Percentiles rank a stretch among this genome's conserved stretches.
These are phyloP conservation scores for Suhomyces panamericanus DNA, from an alignment of 1,139 yeast genomes.

Conservation along the genomic window DNA sequence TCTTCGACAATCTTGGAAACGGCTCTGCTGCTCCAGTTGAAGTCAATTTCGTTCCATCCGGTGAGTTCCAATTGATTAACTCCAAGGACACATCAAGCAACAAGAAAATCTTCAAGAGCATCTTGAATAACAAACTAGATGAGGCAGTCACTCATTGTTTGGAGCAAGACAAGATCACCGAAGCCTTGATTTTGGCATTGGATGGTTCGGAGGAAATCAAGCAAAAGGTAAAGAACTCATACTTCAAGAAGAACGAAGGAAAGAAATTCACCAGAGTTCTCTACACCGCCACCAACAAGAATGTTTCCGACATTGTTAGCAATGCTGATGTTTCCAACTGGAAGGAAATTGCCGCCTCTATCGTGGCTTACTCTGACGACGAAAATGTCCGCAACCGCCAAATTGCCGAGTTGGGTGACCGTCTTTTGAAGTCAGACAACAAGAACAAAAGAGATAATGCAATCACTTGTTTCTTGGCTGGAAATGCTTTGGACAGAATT, in stretches of 20 bases:
- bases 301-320: constrained; percentile 71
- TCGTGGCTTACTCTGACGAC: constrained; percentile 56
- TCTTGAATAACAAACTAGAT: constrained; percentile 63
- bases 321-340: constrained; percentile 79
- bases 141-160: constrained; percentile 72
- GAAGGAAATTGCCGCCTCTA: constrained; percentile 76
- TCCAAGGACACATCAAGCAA: constrained; percentile 30
- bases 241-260: constrained; percentile 60
- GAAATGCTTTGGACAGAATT: constrained; percentile 76
- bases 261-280: constrained; percentile 69
- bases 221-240: constrained; percentile 68
- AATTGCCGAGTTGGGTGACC: constrained; percentile 73
- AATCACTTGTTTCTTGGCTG: constrained; percentile 74
- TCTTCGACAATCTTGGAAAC: constrained; percentile 47
- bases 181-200: constrained; percentile 80
- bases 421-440: constrained; percentile 27
- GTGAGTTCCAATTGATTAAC: constrained; percentile 41
- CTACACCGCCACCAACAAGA: constrained; percentile 59
- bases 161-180: constrained; percentile 61
- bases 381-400: constrained; percentile 51
- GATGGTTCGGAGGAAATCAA: constrained; percentile 64
- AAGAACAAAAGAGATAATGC: constrained; percentile 65
- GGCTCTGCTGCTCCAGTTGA: constrained; percentile 21
- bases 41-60: constrained; percentile 40
- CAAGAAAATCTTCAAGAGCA: constrained; percentile 51